Percentiles rank a stretch among this genome's conserved stretches.
phyloP scores from a whole-genome alignment of 2,329 filamentous ascomycete genomes.

The Microdochium paspali region DNA sequence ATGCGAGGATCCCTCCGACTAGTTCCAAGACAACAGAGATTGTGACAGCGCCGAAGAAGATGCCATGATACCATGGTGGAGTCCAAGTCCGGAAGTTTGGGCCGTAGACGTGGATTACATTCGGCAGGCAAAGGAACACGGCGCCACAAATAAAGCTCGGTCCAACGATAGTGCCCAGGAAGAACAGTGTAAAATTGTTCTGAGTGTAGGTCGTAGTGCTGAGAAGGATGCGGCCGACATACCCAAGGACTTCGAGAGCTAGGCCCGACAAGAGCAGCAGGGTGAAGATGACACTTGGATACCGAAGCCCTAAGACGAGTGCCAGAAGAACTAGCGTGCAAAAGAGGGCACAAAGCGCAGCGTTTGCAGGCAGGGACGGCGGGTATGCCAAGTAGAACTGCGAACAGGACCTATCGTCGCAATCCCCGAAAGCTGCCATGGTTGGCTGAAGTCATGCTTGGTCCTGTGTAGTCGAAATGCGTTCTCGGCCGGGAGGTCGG shows the following conservation, averaged over 20 bases:
- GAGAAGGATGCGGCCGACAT: constrained; percentile 34
- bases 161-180: constrained; percentile 36
- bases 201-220: constrained; percentile 20
- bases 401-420: constrained; percentile 7
- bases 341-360: constrained; percentile 28
- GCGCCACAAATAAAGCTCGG: constrained; percentile 34
- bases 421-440: constrained; percentile 1
- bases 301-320: constrained; percentile 27
- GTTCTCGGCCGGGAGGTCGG: no score
- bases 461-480: constrained; percentile 1
- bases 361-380: constrained; percentile 28
- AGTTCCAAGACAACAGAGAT: constrained; percentile 23
- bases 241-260: constrained; percentile 33
- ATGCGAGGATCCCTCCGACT: constrained; percentile 29
- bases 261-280: constrained; percentile 28
- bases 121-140: constrained; percentile 34
- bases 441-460: constrained; percentile 4
- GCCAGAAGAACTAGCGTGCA: constrained; percentile 26
- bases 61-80: constrained; percentile 17
- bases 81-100: constrained; percentile 26
- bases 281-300: constrained; percentile 29
- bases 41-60: constrained; percentile 12
- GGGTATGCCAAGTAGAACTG: constrained; percentile 24
- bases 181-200: constrained; percentile 30
- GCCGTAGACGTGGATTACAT: constrained; percentile 36